Base-by-base conservation (phyloP, 805 yeast species). In the Candida orba region DNA sequence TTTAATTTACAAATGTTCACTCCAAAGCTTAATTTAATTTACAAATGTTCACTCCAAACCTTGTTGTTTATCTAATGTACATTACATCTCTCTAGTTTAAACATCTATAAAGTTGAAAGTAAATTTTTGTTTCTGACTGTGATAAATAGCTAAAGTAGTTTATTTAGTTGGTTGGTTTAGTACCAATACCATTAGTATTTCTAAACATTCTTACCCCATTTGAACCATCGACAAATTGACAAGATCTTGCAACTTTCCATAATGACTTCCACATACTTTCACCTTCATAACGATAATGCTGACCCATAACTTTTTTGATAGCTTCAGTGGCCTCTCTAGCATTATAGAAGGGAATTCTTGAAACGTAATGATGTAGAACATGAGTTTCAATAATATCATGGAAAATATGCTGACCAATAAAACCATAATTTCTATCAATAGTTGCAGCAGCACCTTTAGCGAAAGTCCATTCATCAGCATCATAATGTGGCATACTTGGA, bases 331-430 rank as follows among this genome's bases (percentile, higher is more conserved):
- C 93, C 58, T 77, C 79, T 62, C 91, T 73, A 24, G 82, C 95
- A 54, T 85, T 81, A 73, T 87, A 87, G 69, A 86, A 86, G 37
- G 95, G 95, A 53, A 87, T 84, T 64, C 95, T 72, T 12, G 90
- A 81, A 50, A 77, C 80, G 64, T 76, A 87, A 67, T 87, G 95
- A 68, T 87, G 95, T 56, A 83, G 72, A 41, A 87, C 95, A 62
- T 87, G 95, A 42, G 95, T 87, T 68, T 87, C 95, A 58, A 86
- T 85, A 58, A 87, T 87, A 63, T 84, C 95, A 65, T 87, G 95
- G 79, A 86, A 82, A 57, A 85, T 70, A 72, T 78, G 77, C 62
- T 76, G 73, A 45, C 82, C 84, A 42, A 78, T 59, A 47, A 78
- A 75, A 10, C 82, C 82, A 57, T 71, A 77, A 50, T 78, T 69